Base-by-base conservation (phyloP, 202 grass and related monocot species). In the Saccharum hybrid region DNA sequence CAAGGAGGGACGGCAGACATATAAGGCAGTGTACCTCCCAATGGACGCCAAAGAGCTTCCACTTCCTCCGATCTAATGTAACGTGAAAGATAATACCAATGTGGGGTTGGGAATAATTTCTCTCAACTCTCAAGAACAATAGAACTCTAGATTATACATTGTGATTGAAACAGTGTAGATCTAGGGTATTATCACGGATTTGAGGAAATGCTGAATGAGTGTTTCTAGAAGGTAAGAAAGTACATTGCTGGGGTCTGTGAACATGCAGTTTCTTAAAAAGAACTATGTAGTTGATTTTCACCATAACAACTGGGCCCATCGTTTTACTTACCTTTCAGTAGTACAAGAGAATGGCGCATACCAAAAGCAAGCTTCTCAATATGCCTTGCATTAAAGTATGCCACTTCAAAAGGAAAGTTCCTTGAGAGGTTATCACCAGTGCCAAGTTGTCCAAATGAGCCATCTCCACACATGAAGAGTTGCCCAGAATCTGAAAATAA, bases 371-470 rank as follows among this genome's bases (percentile, higher is more conserved):
- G 85, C 72, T 93, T 92, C 41, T 93, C 81, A 82, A 89, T 84
- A 93, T 90, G 83, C 26, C 85, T 85, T 90, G 78, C 68, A 48
- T 60, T 72, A 62, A 98, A 92, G 70, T 72, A 87, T 79, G 77
- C 10, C 43, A 95, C 93, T 87, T 95, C 91, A 76, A 82, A 84
- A 42, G 93, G 93, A 9, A 81, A 83, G 45, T 63, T 90, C 83
- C 79, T 88, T 88, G 91, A 87, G 54, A 89, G 85, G 69, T 88
- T 85, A 67, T 98, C 87, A 80, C 91, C 85, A 86, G 82, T 92
- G 43, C 96, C 96, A 81, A 98, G 93, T 56, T 98, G 96, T 78
- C 96, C 96, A 95, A 98, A 95, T 66, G 89, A 95, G 11, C 91
- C 93, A 89, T 98, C 87, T 81, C 96, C 96, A 21, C 96, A 98